Evolutionary conservation across 805 yeast species (phyloP), one percentile per base, ranked within the genome.

Genomic region (Candida alai): DNA sequence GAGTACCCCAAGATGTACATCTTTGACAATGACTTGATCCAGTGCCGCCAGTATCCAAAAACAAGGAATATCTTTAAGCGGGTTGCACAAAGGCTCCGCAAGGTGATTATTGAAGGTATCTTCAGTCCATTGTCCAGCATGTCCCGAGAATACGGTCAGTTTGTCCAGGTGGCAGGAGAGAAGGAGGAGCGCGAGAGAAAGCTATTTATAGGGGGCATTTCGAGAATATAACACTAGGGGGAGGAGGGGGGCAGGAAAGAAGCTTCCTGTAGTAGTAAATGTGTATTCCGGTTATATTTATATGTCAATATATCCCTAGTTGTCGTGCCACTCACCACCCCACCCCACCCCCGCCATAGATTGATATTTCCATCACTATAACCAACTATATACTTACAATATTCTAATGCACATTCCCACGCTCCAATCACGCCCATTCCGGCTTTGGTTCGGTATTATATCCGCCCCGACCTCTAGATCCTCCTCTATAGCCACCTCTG

Each of bases 371-470:
- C n/a, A n/a, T n/a, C n/a, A n/a, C n/a, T n/a, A n/a, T n/a, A n/a
- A n/a, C n/a, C n/a, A n/a, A n/a, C n/a, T n/a, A n/a, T n/a, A n/a
- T n/a, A n/a, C n/a, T n/a, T n/a, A n/a, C n/a, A n/a, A n/a, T n/a
- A n/a, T n/a, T n/a, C n/a, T n/a, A n/a, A n/a, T n/a, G n/a, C n/a
- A n/a, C n/a, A n/a, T n/a, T n/a, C n/a, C n/a, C n/a, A n/a, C n/a
- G n/a, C n/a, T n/a, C n/a, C n/a, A n/a, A n/a, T 41, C 41, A 56
- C 8, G 62, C 62, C 62, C 62, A 56, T 43, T 56, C 62, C 5
- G 62, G 62, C 4, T 26, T n/a, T n/a, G n/a, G n/a, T 22, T 37
- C 48, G n/a, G 43, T 34, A 19, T 50, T 36, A 28, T 43, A 40
- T 16, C 40, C 29, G 14, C 49, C 47, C 29, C 47, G 37, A 16